Percentiles rank a stretch among this genome's conserved stretches.
Evolutionary conservation across 768 basidiomycete genomes (phyloP).

Genomic region (Sporobolomyces roseus): DNA sequence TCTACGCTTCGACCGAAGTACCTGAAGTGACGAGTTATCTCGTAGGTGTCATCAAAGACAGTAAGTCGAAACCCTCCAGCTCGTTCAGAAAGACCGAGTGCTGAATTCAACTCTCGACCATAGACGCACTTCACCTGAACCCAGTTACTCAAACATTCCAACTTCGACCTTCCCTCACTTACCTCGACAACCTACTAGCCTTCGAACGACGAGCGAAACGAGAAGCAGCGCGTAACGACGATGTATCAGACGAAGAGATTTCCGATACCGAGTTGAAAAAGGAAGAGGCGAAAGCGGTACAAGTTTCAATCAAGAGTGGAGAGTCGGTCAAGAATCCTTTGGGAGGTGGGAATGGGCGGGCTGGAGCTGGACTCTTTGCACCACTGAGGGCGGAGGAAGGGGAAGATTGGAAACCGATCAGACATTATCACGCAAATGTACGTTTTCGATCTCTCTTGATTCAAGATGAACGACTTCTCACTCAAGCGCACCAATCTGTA

Average conservation of each 20-base stretch:
- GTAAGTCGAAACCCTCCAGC: no score
- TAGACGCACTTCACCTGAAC: constrained; percentile 47
- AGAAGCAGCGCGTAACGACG: constrained; percentile 26
- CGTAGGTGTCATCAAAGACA: constrained; percentile 45
- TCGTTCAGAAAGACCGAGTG: no score
- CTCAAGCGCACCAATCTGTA: no score
- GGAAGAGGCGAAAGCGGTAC: constrained; percentile 39
- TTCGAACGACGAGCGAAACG: constrained; percentile 36
- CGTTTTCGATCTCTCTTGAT: not conserved
- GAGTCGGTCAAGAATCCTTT: constrained; percentile 15
- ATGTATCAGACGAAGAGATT: constrained; percentile 41
- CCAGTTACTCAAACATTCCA: constrained; percentile 46
- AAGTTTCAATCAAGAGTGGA: constrained; percentile 37
- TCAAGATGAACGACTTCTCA: no score
- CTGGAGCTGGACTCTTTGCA: constrained; percentile 33
- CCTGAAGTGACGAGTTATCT: constrained; percentile 47
- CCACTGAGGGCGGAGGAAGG: constrained; percentile 35
- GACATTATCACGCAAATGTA: constrained; percentile 39
- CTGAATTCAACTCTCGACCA: no score
- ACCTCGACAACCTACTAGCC: constrained; percentile 46
- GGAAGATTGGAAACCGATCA: constrained; percentile 36
- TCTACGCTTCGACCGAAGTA: constrained; percentile 41
- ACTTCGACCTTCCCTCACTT: constrained; percentile 46
- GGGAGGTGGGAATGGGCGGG: constrained; percentile 21
- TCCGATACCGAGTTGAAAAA: constrained; percentile 41